A percentile compares a stretch with the other conserved stretches of the same genome.
Conservation (phyloP, 495 filamentous ascomycete genomes). For the Trichoderma erinaceum region DNA sequence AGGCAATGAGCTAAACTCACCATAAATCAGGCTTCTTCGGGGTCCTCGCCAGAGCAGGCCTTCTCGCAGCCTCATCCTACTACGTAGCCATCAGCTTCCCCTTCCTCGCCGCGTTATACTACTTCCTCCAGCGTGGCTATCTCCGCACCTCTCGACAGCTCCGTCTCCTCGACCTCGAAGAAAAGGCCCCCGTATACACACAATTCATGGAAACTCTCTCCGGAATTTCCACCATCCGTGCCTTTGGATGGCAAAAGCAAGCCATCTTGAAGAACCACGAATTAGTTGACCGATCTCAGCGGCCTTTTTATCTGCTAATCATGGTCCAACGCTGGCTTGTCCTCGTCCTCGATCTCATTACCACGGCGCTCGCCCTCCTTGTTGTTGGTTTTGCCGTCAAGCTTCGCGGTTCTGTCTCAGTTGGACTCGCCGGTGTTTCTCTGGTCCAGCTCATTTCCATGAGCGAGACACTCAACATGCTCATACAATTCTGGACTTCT, state of each 20-base stretch:
- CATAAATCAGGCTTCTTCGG: constrained; percentile 11
- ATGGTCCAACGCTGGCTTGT: constrained; percentile 50
- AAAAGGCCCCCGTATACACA: constrained; percentile 48
- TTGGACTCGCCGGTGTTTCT: constrained; percentile 20
- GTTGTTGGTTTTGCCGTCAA: constrained; percentile 43
- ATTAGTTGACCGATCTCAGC: constrained; percentile 50
- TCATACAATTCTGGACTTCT: constrained; percentile 28
- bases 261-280: constrained; percentile 38
- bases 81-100: constrained; percentile 23
- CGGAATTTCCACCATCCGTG: constrained; percentile 46
- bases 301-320: constrained; percentile 54
- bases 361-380: constrained; percentile 44
- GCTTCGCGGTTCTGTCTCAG: constrained; percentile 26
- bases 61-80: constrained; percentile 18
- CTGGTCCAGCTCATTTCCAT: constrained; percentile 22
- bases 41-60: constrained; percentile 17
- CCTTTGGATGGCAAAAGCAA: constrained; percentile 49
- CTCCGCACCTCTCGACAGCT: constrained; percentile 55
- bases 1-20: neutral
- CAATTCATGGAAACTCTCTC: constrained; percentile 46
- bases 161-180: constrained; percentile 52
- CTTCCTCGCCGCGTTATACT: constrained; percentile 31
- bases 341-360: constrained; percentile 44
- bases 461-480: constrained; percentile 18
- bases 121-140: constrained; percentile 52